Conservation (phyloP, 768 basidiomycete genomes). For the Hygrophoropsis aurantiaca region DNA sequence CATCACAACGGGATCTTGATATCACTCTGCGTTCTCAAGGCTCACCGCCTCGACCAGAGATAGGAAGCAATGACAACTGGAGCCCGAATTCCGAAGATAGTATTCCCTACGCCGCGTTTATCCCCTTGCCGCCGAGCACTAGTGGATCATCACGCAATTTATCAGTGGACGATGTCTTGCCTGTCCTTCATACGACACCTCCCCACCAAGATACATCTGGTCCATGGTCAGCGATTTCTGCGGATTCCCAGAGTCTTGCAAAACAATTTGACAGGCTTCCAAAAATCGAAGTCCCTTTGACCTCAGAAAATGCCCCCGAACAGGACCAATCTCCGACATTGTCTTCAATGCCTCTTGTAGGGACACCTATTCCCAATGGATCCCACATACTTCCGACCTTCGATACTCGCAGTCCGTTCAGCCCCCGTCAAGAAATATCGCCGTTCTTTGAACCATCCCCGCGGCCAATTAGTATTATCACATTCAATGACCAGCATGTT, state of each 20-base stretch:
- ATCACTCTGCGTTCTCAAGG: too few relatives aligned
- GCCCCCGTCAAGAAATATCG: conserved; percentile 25
- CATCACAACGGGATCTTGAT: background rate
- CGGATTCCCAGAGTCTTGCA: background rate
- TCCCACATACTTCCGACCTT: conserved; percentile 10
- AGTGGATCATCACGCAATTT: conserved; percentile 30
- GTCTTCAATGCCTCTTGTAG: conserved; percentile 27
- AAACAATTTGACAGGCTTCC: too few relatives aligned
- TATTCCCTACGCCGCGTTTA: conserved; percentile 25
- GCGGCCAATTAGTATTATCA: conserved; percentile 11
- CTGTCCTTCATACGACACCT: too few relatives aligned
- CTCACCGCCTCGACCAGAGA: too few relatives aligned
- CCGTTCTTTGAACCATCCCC: conserved; percentile 16
- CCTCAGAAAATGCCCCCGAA: conserved; percentile 14
- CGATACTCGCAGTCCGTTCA: conserved; percentile 24
- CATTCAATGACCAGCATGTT: conserved; percentile 1
- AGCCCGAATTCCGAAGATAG: background rate
- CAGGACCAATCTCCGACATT: conserved; percentile 28
- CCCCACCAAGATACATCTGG: too few relatives aligned
- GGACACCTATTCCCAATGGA: conserved; percentile 24
- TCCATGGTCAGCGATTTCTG: background rate
- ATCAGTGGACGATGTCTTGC: conserved; percentile 20
- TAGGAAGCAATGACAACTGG: too few relatives aligned
- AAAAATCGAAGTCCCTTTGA: background rate
- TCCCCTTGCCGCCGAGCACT: conserved; percentile 29